Base-by-base conservation (phyloP, 140 eudicot species). In the Oenanthe javanica region DNA sequence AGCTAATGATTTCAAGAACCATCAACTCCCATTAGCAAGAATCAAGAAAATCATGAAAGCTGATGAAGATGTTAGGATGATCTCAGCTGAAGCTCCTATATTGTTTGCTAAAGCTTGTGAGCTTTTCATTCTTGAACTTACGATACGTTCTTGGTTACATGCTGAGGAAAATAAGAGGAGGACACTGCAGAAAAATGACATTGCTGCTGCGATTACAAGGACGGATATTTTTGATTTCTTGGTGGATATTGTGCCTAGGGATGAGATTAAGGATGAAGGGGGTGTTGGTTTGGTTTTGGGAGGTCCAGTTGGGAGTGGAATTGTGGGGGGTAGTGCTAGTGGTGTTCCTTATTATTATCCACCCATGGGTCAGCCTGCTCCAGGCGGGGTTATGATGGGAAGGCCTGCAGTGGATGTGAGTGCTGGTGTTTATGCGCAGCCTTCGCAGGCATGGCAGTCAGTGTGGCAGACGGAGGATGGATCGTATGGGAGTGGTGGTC, bases 21-120 rank as follows among this genome's bases (percentile, higher is more conserved):
- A 93, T 84, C 96, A 89, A 76, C 92, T 93, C 19, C 97, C 97
- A 0, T 55, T 93, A 4, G 97, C 97, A 3, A 91, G 97, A 50
- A 93, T 93, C 19, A 93, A 93, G 81, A 93, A 93, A 81, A 93
- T 93, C 84, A 93, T 93, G 97, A 93, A 90, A 81, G 97, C 97
- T 77, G 97, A 93, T 25, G 97, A 93, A 45, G 97, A 93, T 49
- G 97, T 93, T 4, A 92, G 97, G 23, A 93, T 93, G 97, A 93
- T 93, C 76, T 93, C 97, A 7, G 97, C 97, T 19, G 97, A 93
- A 80, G 96, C 96, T 2, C 97, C 97, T 0, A 90, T 93, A 7
- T 79, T 93, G n/a, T 93, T 93, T 83, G 96, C 97, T 4, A 93
- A 93, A 78, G 97, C 97, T 1, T 93, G 97, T 79, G 96, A 93